Conservation (phyloP, 169 alveolate species). For the Plasmodium knowlesi region DNA sequence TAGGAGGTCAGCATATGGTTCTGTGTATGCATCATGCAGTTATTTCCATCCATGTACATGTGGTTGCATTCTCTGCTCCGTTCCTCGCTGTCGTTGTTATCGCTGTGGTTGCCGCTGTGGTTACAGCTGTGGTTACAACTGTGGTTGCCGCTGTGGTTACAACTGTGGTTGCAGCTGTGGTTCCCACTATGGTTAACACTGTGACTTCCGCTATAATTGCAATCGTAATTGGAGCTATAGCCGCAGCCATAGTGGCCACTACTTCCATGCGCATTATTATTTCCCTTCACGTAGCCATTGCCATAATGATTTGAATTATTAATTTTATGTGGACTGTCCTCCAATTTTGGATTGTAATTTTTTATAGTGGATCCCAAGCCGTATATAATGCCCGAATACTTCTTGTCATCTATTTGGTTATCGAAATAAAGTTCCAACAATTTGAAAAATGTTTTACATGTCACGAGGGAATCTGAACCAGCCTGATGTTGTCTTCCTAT, state of each 20-base stretch:
- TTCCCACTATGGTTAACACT: not conserved
- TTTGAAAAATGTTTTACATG: slow-evolving; percentile 95
- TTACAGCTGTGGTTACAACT: not conserved
- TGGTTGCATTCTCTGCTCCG: not conserved
- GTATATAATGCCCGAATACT: slow-evolving; percentile 87
- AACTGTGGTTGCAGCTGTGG: not conserved
- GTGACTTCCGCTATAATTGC: not conserved
- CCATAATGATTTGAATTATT: not conserved
- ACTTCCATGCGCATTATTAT: not conserved
- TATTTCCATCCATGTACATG: slow-evolving; percentile 9
- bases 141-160: not conserved
- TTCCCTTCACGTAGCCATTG: slow-evolving; percentile 3
- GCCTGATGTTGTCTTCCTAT: slow-evolving; percentile 99
- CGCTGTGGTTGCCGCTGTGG: not conserved
- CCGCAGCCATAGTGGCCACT: not conserved
- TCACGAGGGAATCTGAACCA: slow-evolving; percentile 97
- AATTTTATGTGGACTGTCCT: slow-evolving; percentile 13
- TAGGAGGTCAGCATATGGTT: not conserved
- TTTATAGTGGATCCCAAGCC: slow-evolving; percentile 87
- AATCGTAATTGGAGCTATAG: not conserved
- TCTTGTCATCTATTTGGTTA: slow-evolving; percentile 87
- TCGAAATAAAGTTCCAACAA: slow-evolving; percentile 89
- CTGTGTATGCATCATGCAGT: not conserved
- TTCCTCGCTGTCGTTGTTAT: not conserved
- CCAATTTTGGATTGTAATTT: slow-evolving; percentile 63